phyloP scores from a whole-genome alignment of 2,329 filamentous ascomycete genomes.

The Cephalotrichum gorgonifer region DNA sequence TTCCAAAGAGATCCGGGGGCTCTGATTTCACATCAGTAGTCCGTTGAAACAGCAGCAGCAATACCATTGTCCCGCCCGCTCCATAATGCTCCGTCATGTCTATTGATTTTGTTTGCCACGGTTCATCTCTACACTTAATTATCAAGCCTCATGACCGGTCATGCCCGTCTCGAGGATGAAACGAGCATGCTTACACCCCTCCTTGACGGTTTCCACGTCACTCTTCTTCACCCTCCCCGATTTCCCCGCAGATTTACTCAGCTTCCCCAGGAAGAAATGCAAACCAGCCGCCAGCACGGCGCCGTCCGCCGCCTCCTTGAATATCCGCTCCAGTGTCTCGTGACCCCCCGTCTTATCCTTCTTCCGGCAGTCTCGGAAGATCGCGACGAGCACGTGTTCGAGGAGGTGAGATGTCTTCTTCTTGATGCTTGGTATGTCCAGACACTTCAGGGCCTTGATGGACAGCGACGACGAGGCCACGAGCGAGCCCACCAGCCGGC shows the following conservation, averaged over 20 bases:
- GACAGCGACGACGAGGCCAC: constrained; percentile 33
- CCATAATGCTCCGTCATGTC: no score
- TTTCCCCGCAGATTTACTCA: constrained; percentile 49
- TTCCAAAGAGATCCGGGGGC: no score
- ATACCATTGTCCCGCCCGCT: no score
- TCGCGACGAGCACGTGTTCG: constrained; percentile 67
- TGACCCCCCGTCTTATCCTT: constrained; percentile 38
- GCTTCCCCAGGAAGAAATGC: constrained; percentile 69
- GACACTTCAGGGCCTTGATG: constrained; percentile 48
- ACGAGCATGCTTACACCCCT: constrained; percentile 33
- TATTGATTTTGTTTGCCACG: no score
- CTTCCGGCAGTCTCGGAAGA: constrained; percentile 54
- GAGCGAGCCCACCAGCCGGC: constrained; percentile 42
- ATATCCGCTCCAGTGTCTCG: constrained; percentile 51
- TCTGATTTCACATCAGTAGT: no score
- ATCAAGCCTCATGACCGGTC: neutral
- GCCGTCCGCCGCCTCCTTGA: constrained; percentile 52
- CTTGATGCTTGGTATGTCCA: constrained; percentile 72
- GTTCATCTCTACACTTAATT: no score
- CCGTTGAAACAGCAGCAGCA: no score
- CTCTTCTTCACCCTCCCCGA: constrained; percentile 33
- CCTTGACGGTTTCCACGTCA: constrained; percentile 35
- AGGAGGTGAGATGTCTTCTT: constrained; percentile 67
- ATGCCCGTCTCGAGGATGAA: constrained; percentile 19
- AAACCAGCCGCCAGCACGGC: constrained; percentile 63